Conservation (phyloP, 495 filamentous ascomycete species). For the Hypoxylon fuscum region DNA sequence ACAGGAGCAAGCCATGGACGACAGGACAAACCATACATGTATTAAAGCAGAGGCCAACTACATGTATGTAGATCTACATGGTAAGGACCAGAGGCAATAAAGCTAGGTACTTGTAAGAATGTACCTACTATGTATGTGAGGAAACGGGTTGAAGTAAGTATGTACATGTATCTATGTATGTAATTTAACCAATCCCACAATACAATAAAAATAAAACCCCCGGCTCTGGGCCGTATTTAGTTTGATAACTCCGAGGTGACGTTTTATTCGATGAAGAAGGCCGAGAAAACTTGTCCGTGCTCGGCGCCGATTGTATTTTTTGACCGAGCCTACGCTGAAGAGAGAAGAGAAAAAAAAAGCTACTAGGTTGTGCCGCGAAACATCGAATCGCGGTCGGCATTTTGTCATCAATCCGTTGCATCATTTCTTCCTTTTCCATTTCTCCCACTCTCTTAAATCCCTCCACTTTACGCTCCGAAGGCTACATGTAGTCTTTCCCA, state of each 20-base stretch:
- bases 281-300: constrained; percentile 22
- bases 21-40: no score
- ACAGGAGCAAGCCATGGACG: no score
- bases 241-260: constrained; percentile 32
- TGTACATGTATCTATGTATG: no score
- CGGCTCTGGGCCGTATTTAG: background rate
- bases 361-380: constrained; percentile 10
- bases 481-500: no score
- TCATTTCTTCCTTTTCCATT: constrained; percentile 28
- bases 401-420: constrained; percentile 40
- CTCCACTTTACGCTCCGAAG: background rate
- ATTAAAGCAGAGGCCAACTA: no score
- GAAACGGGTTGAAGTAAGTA: no score
- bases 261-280: background rate
- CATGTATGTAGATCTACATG: no score
- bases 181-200: background rate
- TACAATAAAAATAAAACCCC: no score
- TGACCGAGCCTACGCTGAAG: constrained; percentile 34
- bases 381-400: constrained; percentile 29
- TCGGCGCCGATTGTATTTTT: constrained; percentile 41
- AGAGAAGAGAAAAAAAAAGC: constrained; percentile 20
- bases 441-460: background rate
- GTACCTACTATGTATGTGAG: no score
- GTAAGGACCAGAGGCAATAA: no score
- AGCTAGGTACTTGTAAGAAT: no score